Conservation (phyloP, 495 filamentous ascomycete genomes). For the Patellaria atrata region DNA sequence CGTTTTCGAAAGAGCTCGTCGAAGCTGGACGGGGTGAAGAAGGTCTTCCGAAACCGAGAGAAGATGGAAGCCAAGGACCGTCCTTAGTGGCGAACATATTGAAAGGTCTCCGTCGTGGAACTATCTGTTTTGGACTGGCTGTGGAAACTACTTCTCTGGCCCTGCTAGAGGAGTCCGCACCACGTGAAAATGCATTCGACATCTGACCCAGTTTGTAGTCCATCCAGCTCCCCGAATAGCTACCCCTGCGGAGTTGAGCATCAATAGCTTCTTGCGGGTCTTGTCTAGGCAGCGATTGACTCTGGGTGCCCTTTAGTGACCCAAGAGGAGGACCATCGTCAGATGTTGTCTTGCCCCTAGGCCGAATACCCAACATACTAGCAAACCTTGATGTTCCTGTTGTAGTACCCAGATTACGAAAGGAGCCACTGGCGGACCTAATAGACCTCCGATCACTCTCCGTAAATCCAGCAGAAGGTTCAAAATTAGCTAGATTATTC, state of each 20-base stretch:
- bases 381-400: constrained; percentile 22
- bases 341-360: constrained; percentile 24
- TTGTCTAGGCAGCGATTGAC: constrained; percentile 27
- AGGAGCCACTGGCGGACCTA: constrained; percentile 25
- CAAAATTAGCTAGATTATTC: constrained; percentile 20
- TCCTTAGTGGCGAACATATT: constrained; percentile 21
- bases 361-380: constrained; percentile 25
- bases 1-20: constrained; percentile 23
- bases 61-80: constrained; percentile 17
- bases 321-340: constrained; percentile 25
- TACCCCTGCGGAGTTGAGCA: constrained; percentile 12
- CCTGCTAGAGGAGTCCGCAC: constrained; percentile 15
- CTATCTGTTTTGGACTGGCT: constrained; percentile 17
- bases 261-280: constrained; percentile 16
- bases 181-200: constrained; percentile 13
- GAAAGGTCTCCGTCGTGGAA: constrained; percentile 16
- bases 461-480: constrained; percentile 16
- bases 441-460: constrained; percentile 27
- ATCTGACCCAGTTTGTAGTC: too few species aligned
- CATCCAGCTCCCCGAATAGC: constrained; percentile 18
- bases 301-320: constrained; percentile 23
- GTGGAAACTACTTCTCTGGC: too few species aligned
- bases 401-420: constrained; percentile 9
- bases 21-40: constrained; percentile 24
- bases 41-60: constrained; percentile 18